These are phyloP conservation scores for Trichoderma koningii DNA, from an alignment of 2,329 filamentous ascomycete genomes.

Conservation along the genomic window DNA sequence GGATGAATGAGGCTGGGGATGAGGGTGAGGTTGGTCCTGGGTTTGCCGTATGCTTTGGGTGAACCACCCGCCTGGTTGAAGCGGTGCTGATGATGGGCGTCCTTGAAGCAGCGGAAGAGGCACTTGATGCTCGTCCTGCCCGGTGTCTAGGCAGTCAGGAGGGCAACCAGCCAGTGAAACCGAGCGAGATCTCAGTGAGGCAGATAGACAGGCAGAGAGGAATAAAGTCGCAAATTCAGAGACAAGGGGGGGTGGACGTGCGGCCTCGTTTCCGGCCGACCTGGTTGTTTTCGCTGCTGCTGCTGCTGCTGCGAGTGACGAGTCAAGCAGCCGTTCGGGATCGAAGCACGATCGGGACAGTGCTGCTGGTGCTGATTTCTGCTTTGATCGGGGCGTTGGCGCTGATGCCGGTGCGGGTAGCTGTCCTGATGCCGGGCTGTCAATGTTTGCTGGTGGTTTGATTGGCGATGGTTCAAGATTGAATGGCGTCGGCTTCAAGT, in stretches of 20 bases:
- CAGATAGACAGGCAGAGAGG: conserved; percentile 2
- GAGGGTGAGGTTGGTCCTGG: not conserved
- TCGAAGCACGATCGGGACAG: not conserved
- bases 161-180: not conserved
- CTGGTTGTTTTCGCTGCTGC: no score
- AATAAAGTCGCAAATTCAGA: not conserved
- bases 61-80: no score
- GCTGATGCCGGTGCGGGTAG: no score
- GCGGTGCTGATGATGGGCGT: no score
- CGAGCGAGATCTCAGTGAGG: not conserved
- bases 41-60: not conserved
- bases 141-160: no score
- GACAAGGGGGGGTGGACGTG: conserved; percentile 8
- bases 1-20: not conserved
- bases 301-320: conserved; percentile 3
- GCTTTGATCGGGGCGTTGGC: no score
- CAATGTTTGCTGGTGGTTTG: not conserved
- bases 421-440: not conserved
- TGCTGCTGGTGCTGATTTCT: not conserved
- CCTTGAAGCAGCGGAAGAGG: no score
- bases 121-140: no score
- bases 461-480: not conserved
- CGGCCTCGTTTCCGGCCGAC: not conserved
- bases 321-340: conserved; percentile 3
- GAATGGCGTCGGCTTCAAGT: no score